Evolutionary conservation across 495 filamentous ascomycete genomes (phyloP), one percentile per base, ranked within the genome.

Genomic region (Neurospora sp.): DNA sequence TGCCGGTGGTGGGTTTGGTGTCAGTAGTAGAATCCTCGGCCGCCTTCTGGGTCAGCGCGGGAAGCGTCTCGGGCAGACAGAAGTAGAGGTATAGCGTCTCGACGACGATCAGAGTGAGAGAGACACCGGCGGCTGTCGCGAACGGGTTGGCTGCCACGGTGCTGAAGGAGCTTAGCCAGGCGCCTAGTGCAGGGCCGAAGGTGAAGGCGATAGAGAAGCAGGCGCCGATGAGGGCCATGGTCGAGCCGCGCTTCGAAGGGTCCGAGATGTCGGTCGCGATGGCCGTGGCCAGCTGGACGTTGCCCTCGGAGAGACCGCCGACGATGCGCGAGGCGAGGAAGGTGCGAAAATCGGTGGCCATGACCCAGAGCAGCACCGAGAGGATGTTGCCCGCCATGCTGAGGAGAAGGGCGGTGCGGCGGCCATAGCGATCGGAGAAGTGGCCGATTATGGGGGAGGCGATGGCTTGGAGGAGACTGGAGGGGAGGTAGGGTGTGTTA

Each of bases 171-270:
- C 91, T 89, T 35, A 99, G 83, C 73, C 87, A 93, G 1, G 96
- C 96, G 46, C 96, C 96, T 70, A 99, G 85, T 38, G 94, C 92
- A 0, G 96, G 96, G 0, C 96, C 96, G 77, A 96, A 96, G 1
- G 96, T 98, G 79, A 99, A 99, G 14, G 96, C 94, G 75, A 99
- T 92, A 69, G 91, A 94, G 84, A 99, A 99, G 82, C 96, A 98
- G 44, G 90, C 95, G 41, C 96, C 96, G 16, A 99, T 94, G 48
- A 98, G 85, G 16, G 96, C 96, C 91, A 99, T 97, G 39, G 96
- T 97, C 18, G 92, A 89, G 2, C 94, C 93, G 35, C 96, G 88
- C 71, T 89, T 91, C 65, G 87, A 86, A 70, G 92, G 89, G 76
- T 96, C 93, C 71, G 92, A 96, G 72, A 99, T 92, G 81, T 99